Percentiles rank a stretch among this genome's conserved stretches.
These are phyloP conservation scores for Hyphodiscus sp. DNA, from an alignment of 2,329 filamentous ascomycete species.

Conservation along the genomic window DNA sequence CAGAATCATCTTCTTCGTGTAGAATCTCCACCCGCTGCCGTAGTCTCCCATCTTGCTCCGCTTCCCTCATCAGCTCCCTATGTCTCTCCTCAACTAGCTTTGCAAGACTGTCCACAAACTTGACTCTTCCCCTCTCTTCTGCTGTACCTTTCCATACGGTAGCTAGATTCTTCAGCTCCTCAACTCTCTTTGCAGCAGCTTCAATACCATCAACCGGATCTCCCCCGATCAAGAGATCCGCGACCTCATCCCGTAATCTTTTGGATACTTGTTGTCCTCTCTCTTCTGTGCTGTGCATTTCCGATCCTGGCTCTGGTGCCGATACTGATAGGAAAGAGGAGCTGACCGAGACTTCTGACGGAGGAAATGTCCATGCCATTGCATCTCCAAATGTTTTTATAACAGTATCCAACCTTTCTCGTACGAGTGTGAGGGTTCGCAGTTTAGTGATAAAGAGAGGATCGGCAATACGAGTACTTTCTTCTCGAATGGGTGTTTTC, in stretches of 20 bases:
- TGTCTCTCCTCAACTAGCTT: constrained; percentile 73
- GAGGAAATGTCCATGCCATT: constrained; percentile 90
- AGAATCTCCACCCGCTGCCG: constrained; percentile 22
- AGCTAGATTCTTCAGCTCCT: constrained; percentile 68
- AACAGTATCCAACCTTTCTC: constrained; percentile 77
- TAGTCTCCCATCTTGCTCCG: constrained; percentile 23
- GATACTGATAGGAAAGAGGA: constrained; percentile 89
- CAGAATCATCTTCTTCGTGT: constrained; percentile 17
- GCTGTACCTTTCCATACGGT: constrained; percentile 93
- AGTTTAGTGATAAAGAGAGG: constrained; percentile 70
- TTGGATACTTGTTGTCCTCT: constrained; percentile 78
- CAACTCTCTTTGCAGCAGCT: constrained; percentile 66
- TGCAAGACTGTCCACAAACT: constrained; percentile 75
- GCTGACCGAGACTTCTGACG: constrained; percentile 75
- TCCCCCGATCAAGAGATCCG: constrained; percentile 53
- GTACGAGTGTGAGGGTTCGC: constrained; percentile 75
- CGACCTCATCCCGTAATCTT: constrained; percentile 65
- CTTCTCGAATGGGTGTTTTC: constrained; percentile 23
- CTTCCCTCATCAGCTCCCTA: constrained; percentile 27
- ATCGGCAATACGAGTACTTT: constrained; percentile 33
- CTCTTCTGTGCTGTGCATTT: constrained; percentile 68
- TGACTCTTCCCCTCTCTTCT: constrained; percentile 78
- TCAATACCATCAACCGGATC: constrained; percentile 63
- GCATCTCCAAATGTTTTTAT: constrained; percentile 90
- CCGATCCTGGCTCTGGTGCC: constrained; percentile 65